phyloP scores from a whole-genome alignment of 2,329 filamentous ascomycete species.

The Diplodia corticola region DNA sequence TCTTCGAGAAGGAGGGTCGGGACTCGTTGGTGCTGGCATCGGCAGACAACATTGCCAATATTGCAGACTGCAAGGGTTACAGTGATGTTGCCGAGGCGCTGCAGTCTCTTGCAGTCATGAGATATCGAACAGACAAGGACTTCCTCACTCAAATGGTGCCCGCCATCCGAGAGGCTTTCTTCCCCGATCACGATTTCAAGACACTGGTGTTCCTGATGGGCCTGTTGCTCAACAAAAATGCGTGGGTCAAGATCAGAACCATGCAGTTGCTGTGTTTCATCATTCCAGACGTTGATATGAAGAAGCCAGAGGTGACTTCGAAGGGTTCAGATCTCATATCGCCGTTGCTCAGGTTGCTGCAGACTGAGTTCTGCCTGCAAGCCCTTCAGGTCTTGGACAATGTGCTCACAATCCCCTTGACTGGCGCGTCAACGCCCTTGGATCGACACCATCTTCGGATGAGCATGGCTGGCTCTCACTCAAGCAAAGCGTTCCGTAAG shows the following conservation, averaged over 20 bases:
- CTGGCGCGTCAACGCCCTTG: conserved; percentile 70
- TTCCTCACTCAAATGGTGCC: conserved; percentile 74
- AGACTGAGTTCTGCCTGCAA: conserved; percentile 91
- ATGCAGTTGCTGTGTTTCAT: conserved; percentile 86
- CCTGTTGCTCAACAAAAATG: conserved; percentile 80
- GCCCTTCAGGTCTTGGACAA: conserved; percentile 89
- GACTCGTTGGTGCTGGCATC: conserved; percentile 54
- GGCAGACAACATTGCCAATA: conserved; percentile 68
- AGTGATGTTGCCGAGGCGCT: conserved; percentile 68
- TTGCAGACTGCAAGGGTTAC: conserved; percentile 72
- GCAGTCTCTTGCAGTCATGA: conserved; percentile 66
- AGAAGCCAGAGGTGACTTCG: conserved; percentile 80
- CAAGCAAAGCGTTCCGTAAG: conserved; percentile 76
- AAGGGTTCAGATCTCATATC: conserved; percentile 96
- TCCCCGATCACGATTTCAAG: conserved; percentile 78
- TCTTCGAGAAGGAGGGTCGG: conserved; percentile 66
- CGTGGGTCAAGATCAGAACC: conserved; percentile 89
- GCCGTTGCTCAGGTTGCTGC: conserved; percentile 80
- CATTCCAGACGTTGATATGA: conserved; percentile 90
- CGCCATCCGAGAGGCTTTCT: conserved; percentile 74
- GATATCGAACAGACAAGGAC: conserved; percentile 68
- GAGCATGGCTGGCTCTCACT: conserved; percentile 93
- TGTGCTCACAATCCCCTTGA: conserved; percentile 81
- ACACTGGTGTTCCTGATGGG: conserved; percentile 90
- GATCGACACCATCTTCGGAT: conserved; percentile 94